Percentiles rank a stretch among this genome's conserved stretches.
These are phyloP conservation scores for Aspergillus proliferans DNA, from an alignment of 2,329 filamentous ascomycete species.

Conservation along the genomic window DNA sequence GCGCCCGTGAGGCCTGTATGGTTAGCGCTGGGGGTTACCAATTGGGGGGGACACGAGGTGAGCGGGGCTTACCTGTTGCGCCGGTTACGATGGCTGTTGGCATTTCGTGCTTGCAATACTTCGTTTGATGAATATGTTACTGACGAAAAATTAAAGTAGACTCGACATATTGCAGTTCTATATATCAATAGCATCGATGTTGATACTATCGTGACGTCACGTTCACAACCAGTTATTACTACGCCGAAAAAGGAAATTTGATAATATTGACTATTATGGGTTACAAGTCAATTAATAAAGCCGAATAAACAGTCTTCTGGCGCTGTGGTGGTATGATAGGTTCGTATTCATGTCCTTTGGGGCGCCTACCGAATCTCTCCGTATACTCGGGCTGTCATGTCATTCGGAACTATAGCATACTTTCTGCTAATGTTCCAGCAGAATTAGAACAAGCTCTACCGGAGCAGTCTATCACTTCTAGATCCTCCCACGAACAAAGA, in stretches of 20 bases:
- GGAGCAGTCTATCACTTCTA: too few relatives aligned
- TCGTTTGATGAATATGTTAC: background rate
- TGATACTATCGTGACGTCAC: background rate
- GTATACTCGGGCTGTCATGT: too few relatives aligned
- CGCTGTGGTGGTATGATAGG: too few relatives aligned
- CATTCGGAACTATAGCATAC: too few relatives aligned
- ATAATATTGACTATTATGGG: background rate
- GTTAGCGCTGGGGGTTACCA: background rate
- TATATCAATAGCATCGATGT: background rate
- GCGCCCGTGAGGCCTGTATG: conserved; percentile 36
- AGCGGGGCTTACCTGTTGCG: background rate
- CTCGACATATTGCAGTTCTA: too few relatives aligned
- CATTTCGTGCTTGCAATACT: background rate
- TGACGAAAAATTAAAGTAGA: too few relatives aligned
- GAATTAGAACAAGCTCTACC: too few relatives aligned
- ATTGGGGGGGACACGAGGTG: background rate
- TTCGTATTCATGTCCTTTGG: too few relatives aligned
- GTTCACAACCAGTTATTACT: too few relatives aligned
- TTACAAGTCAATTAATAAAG: background rate
- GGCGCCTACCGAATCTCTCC: too few relatives aligned
- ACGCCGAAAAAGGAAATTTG: background rate
- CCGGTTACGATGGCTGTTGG: conserved; percentile 2
- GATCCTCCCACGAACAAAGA: too few relatives aligned
- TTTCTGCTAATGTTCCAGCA: too few relatives aligned
- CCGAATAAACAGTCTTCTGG: background rate